These are phyloP conservation scores for Calycina herbarum DNA, from an alignment of 2,329 filamentous ascomycete genomes.

Conservation along the genomic window DNA sequence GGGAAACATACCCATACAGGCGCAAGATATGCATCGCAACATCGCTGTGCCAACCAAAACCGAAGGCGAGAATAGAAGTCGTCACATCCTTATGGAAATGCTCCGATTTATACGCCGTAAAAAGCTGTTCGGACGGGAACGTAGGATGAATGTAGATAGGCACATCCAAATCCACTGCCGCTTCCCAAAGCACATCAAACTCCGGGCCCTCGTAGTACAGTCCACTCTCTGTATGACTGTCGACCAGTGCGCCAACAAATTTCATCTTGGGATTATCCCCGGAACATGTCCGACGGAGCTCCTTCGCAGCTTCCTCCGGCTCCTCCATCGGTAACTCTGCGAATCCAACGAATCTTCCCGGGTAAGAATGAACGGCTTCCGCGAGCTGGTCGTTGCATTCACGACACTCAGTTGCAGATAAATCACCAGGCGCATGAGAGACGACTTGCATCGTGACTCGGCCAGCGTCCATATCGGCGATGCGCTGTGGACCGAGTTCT, in stretches of 20 bases:
- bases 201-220: slow-evolving; percentile 45
- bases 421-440: slow-evolving; percentile 34
- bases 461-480: slow-evolving; percentile 33
- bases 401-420: slow-evolving; percentile 17
- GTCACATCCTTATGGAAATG: no score
- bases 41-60: slow-evolving; percentile 53
- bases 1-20: slow-evolving; percentile 43
- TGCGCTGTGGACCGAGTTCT: slow-evolving; percentile 25
- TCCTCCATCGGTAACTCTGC: slow-evolving; percentile 44
- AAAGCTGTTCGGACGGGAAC: slow-evolving; percentile 34
- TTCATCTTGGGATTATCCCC: slow-evolving; percentile 37
- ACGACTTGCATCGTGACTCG: slow-evolving; percentile 34
- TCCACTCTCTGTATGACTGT: slow-evolving; percentile 41
- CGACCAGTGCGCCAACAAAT: slow-evolving; percentile 50
- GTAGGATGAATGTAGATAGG: slow-evolving; percentile 47
- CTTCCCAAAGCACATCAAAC: slow-evolving; percentile 40
- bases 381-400: slow-evolving; percentile 39
- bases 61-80: slow-evolving; percentile 36
- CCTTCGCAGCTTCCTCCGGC: slow-evolving; percentile 39
- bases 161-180: slow-evolving; percentile 43
- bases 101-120: no score
- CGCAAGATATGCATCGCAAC: slow-evolving; percentile 49
- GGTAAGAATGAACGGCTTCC: slow-evolving; percentile 34
- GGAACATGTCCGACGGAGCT: slow-evolving; percentile 42
- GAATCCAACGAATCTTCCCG: slow-evolving; percentile 44